These are phyloP conservation scores for Wickerhamiella vanderwaltii DNA, from an alignment of 805 yeast genomes.

Conservation along the genomic window DNA sequence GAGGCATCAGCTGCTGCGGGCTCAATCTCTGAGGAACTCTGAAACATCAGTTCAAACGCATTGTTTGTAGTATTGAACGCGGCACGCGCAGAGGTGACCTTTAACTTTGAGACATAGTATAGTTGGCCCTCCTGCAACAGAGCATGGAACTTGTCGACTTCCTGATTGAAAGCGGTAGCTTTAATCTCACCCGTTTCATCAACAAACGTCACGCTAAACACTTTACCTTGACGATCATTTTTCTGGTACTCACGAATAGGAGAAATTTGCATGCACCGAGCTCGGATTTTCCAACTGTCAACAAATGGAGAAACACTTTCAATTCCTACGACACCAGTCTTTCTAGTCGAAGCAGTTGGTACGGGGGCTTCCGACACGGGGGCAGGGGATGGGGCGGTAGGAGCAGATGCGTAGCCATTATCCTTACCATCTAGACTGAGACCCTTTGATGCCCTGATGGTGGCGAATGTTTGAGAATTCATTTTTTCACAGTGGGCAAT, in stretches of 20 bases:
- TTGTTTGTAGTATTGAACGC: constrained; percentile 74
- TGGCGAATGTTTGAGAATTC: neutral
- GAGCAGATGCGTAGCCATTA: neutral
- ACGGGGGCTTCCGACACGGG: neutral
- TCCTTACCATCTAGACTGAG: neutral
- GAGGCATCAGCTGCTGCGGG: constrained; percentile 45
- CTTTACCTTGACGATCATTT: constrained; percentile 76
- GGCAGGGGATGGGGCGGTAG: neutral
- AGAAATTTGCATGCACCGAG: constrained; percentile 77
- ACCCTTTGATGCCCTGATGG: neutral
- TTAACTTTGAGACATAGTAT: constrained; percentile 63
- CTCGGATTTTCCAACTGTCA: constrained; percentile 84
- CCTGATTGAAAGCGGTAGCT: constrained; percentile 86
- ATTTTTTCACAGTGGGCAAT: neutral
- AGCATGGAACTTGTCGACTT: constrained; percentile 68
- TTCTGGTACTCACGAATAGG: constrained; percentile 83
- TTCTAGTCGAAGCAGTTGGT: neutral
- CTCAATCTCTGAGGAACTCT: constrained; percentile 62
- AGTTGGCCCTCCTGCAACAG: constrained; percentile 78
- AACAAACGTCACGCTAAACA: constrained; percentile 74
- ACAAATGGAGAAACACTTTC: constrained; percentile 67
- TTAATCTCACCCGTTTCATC: constrained; percentile 95
- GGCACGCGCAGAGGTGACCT: constrained; percentile 73
- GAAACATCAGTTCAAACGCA: constrained; percentile 77
- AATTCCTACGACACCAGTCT: constrained; percentile 10